A percentile compares a stretch with the other conserved stretches of the same genome.
phyloP scores from a whole-genome alignment of 257 asterid genomes.

The Hygrophila difformis region DNA sequence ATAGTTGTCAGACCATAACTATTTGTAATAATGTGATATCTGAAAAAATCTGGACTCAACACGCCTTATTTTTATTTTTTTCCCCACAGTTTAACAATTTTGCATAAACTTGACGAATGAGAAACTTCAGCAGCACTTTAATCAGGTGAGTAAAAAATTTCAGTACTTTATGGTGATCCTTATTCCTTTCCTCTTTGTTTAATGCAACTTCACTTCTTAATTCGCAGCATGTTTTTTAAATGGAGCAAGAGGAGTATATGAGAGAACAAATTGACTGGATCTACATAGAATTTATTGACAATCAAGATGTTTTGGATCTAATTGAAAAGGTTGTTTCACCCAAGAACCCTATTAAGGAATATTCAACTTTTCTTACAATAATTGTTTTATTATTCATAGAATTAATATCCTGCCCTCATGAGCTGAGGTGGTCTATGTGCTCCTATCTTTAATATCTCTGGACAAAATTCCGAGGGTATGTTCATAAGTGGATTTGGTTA shows the following conservation, averaged over 20 bases:
- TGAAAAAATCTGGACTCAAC: too few species aligned
- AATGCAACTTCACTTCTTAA: constrained; percentile 5
- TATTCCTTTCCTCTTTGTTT: not conserved
- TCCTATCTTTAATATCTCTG: too few species aligned
- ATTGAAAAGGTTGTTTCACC: constrained; percentile 65
- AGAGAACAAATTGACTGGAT: constrained; percentile 98
- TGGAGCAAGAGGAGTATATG: constrained; percentile 99
- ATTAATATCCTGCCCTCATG: too few species aligned
- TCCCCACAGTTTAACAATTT: constrained; percentile 84
- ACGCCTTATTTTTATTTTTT: too few species aligned
- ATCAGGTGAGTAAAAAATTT: constrained; percentile 50
- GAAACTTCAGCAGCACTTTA: constrained; percentile 98
- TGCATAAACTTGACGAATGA: constrained; percentile 96
- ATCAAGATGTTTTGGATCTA: constrained; percentile 87
- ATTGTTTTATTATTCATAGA: too few species aligned
- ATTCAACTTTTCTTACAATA: too few species aligned
- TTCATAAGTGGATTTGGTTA: too few species aligned
- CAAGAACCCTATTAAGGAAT: too few species aligned
- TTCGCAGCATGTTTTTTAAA: constrained; percentile 94
- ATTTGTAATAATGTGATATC: too few species aligned
- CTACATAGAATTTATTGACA: constrained; percentile 97
- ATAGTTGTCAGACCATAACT: too few species aligned
- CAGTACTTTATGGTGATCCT: not conserved
- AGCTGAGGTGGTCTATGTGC: too few species aligned
- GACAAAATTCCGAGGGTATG: too few species aligned